These are phyloP conservation scores for Blumeria hordei DNA, from an alignment of 2,329 filamentous ascomycete genomes.

Conservation along the genomic window DNA sequence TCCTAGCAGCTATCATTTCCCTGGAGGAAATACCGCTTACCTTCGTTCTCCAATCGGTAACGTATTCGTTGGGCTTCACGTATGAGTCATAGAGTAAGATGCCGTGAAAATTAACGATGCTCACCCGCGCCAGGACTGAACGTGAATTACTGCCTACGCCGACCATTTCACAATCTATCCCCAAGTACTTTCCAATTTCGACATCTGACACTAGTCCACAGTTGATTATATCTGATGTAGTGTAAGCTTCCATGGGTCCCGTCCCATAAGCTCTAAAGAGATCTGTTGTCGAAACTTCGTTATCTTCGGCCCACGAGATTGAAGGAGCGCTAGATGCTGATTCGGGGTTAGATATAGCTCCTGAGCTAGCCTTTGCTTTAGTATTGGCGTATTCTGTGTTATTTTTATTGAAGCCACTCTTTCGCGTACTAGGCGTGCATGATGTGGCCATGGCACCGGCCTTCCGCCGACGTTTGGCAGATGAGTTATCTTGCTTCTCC, in stretches of 20 bases:
- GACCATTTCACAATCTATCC: slow-evolving; percentile 97
- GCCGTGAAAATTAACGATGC: slow-evolving; percentile 82
- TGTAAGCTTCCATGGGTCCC: slow-evolving; percentile 17
- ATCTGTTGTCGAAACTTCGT: slow-evolving; percentile 33
- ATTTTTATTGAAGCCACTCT: not conserved
- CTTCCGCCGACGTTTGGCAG: slow-evolving; percentile 14
- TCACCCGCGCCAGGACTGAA: slow-evolving; percentile 65
- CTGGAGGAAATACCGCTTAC: slow-evolving; percentile 61
- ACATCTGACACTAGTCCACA: slow-evolving; percentile 34
- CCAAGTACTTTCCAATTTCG: slow-evolving; percentile 70
- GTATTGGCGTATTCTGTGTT: slow-evolving; percentile 3
- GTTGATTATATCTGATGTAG: slow-evolving; percentile 32
- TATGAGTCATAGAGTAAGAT: slow-evolving; percentile 86
- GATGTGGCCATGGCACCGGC: too few species aligned
- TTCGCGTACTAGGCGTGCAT: not conserved
- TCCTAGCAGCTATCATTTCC: slow-evolving; percentile 44
- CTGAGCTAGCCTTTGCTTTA: slow-evolving; percentile 1
- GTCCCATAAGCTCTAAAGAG: slow-evolving; percentile 37
- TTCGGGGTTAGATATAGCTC: slow-evolving; percentile 2
- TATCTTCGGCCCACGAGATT: slow-evolving; percentile 34
- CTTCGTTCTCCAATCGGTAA: slow-evolving; percentile 75
- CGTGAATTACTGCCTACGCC: slow-evolving; percentile 50
- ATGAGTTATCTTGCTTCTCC: slow-evolving; percentile 12
- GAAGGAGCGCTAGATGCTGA: slow-evolving; percentile 21
- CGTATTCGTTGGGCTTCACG: slow-evolving; percentile 50